Conservation (phyloP, 2,329 filamentous ascomycete genomes). For the Trichoderma arundinaceum region DNA sequence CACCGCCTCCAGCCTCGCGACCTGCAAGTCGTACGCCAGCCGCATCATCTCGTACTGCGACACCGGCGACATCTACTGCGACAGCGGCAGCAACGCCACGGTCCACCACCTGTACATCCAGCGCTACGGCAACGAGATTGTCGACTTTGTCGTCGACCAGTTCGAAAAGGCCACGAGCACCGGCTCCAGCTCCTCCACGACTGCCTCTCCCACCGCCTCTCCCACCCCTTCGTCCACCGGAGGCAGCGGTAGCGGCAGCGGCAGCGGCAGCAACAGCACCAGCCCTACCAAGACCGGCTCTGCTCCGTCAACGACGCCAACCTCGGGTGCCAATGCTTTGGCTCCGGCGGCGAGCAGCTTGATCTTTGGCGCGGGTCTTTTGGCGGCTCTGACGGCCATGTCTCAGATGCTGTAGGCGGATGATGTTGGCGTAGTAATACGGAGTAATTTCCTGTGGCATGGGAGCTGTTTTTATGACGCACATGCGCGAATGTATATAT, state of each 20-base stretch:
- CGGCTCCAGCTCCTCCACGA: conserved; percentile 11
- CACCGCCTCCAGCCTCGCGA: conserved; percentile 38
- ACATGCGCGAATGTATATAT: conserved; percentile 5
- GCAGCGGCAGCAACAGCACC: background rate
- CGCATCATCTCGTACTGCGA: conserved; percentile 51
- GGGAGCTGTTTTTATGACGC: background rate
- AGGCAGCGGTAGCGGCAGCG: background rate
- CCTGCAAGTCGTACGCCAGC: conserved; percentile 46
- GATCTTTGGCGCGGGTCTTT: conserved; percentile 26
- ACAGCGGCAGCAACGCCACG: conserved; percentile 39
- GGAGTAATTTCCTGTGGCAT: background rate
- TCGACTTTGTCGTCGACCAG: conserved; percentile 45
- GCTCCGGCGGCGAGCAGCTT: conserved; percentile 23
- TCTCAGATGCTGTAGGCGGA: conserved; percentile 26
- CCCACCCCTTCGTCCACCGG: background rate
- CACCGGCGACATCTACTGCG: conserved; percentile 50
- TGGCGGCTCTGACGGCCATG: conserved; percentile 5
- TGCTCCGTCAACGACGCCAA: background rate
- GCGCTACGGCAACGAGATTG: conserved; percentile 45
- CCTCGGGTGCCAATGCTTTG: conserved; percentile 14
- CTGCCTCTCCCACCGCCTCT: conserved; percentile 13
- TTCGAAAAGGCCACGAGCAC: conserved; percentile 38
- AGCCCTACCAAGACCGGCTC: conserved; percentile 3
- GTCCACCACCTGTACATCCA: conserved; percentile 47
- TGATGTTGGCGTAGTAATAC: background rate